phyloP scores from a whole-genome alignment of 768 basidiomycete genomes.

The Russula ochroleuca region DNA sequence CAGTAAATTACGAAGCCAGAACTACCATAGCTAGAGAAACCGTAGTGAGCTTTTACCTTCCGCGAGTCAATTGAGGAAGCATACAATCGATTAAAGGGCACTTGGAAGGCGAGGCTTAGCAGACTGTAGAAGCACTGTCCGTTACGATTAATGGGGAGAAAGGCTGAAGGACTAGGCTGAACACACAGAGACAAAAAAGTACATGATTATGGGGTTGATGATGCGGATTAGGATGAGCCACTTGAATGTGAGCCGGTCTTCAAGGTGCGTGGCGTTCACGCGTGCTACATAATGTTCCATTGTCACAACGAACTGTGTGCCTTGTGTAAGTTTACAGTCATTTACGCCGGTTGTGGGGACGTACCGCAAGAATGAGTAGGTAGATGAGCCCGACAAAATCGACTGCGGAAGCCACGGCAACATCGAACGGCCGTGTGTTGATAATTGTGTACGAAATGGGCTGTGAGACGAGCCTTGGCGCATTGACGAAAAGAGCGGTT shows the following conservation, averaged over 20 bases:
- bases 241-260: conserved; percentile 37
- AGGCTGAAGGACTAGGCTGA: background rate
- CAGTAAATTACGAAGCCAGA: conserved; percentile 60
- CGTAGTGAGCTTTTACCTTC: background rate
- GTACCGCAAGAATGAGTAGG: conserved; percentile 33
- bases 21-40: conserved; percentile 41
- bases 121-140: conserved; percentile 54
- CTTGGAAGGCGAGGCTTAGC: conserved; percentile 54
- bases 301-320: conserved; percentile 15
- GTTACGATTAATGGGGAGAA: background rate
- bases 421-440: conserved; percentile 55
- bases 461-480: conserved; percentile 47
- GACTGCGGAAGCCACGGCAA: conserved; percentile 41
- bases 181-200: conserved; percentile 35
- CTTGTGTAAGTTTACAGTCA: background rate
- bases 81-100: conserved; percentile 49
- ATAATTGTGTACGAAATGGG: conserved; percentile 47
- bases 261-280: conserved; percentile 37
- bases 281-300: conserved; percentile 35
- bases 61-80: conserved; percentile 18
- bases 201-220: conserved; percentile 38
- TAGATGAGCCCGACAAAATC: conserved; percentile 36
- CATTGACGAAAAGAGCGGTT: conserved; percentile 39
- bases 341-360: conserved; percentile 8
- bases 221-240: conserved; percentile 42